Evolutionary conservation across 306 rosid genomes (phyloP).

Genomic region (Begonia fuchsioides): DNA sequence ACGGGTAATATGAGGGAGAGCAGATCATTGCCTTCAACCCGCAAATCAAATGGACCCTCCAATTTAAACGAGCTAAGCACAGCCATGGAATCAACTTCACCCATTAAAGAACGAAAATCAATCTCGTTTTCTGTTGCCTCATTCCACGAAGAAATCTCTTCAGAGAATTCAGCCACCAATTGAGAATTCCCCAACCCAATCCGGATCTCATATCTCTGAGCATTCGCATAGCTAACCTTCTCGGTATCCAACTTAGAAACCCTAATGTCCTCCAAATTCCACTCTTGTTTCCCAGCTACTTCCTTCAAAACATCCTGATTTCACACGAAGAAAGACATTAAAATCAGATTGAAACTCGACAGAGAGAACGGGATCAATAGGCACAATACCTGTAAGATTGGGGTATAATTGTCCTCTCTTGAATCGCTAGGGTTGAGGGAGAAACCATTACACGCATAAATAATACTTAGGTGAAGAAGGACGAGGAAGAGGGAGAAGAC

Average conservation of each 20-base stretch:
- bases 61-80: constrained; percentile 39
- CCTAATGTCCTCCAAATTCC: constrained; percentile 34
- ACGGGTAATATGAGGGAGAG: constrained; percentile 56
- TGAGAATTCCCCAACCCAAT: constrained; percentile 36
- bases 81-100: constrained; percentile 27
- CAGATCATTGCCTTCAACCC: constrained; percentile 22
- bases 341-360: background rate
- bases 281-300: constrained; percentile 40
- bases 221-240: constrained; percentile 38
- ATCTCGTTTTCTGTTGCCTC: constrained; percentile 23
- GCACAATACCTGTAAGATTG: constrained; percentile 42
- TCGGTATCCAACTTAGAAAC: constrained; percentile 38
- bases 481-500: constrained; percentile 12
- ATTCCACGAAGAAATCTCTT: constrained; percentile 47
- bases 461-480: constrained; percentile 19
- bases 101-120: constrained; percentile 39
- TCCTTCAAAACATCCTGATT: constrained; percentile 58
- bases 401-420: constrained; percentile 14
- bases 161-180: constrained; percentile 34
- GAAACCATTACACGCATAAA: constrained; percentile 14
- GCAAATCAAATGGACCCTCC: constrained; percentile 64
- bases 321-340: background rate
- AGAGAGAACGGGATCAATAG: background rate
- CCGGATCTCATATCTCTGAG: constrained; percentile 34
- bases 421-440: constrained; percentile 5